Evolutionary conservation across 306 rosid genomes (phyloP), one percentile per base, ranked within the genome.

Genomic region (Sophora flavescens): DNA sequence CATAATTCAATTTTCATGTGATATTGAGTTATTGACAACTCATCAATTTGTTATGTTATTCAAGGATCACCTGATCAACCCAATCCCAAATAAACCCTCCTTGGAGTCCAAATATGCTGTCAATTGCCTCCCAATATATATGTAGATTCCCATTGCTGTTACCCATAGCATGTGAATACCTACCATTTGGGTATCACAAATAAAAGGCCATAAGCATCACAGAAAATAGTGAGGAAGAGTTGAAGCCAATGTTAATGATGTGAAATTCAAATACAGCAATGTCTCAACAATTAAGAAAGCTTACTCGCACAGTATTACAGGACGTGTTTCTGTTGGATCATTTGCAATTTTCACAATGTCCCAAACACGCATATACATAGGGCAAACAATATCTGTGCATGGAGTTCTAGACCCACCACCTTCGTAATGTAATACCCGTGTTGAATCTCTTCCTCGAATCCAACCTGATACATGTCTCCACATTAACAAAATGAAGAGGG

Each of bases 1-100:
- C 57, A 68, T 38, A 56, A 47, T 11, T 61, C 47, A 64, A 57
- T 52, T 64, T 81, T 67, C 51, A 64, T 39, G 12, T 39, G 41
- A 65, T 77, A 53, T 57, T 61, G 56, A 74, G 41, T 60, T 77
- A 53, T 57, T 61, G 56, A 74, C 45, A 17, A 61, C 44, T 66
- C 63, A 68, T 76, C n/a, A 33, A 76, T 38, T 58, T 61, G 9
- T 52, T 67, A 50, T 50, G 64, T 45, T 76, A 53, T 76, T 48
- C 30, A 56, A 36, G 39, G 73, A 74, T 70, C 16, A 87, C 98
- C 87, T 95, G 96, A 85, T 95, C 97, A 82, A 89, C 98, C 98
- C 98, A 95, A 4, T 95, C 98, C 98, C 98, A 95, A 83, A 95
- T 92, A 83, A 95, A 95, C 77, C 98, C 98, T 53, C 98, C 98